Evolutionary conservation across 176 grass and related monocot genomes (phyloP).

Genomic region (Rhynchospora breviuscula): DNA sequence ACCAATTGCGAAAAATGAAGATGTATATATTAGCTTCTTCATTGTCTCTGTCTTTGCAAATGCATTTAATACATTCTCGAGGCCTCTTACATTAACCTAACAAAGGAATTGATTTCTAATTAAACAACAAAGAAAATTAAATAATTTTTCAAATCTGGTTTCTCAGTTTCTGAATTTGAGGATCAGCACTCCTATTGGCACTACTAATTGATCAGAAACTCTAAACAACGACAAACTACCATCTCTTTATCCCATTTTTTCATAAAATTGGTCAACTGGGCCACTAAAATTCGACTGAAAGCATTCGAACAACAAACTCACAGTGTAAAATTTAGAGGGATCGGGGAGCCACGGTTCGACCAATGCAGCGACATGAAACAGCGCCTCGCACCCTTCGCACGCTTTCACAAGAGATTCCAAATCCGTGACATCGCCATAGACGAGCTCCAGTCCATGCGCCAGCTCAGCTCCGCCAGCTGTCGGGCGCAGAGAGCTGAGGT

Average conservation of each 20-base stretch:
- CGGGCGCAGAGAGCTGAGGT: slow-evolving; percentile 36
- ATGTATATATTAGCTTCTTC: slow-evolving; percentile 81
- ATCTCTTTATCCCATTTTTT: not conserved
- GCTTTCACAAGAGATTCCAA: slow-evolving; percentile 54
- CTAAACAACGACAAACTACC: not conserved
- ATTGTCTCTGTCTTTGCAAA: slow-evolving; percentile 50
- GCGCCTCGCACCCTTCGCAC: slow-evolving; percentile 45
- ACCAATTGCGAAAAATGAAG: slow-evolving; percentile 76
- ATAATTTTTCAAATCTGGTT: not conserved
- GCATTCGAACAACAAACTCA: not conserved
- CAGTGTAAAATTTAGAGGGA: slow-evolving; percentile 54
- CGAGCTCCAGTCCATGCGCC: slow-evolving; percentile 32
- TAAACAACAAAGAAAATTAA: not conserved
- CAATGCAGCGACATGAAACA: slow-evolving; percentile 70
- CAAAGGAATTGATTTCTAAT: not conserved
- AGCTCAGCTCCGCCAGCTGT: not conserved
- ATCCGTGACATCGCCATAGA: slow-evolving; percentile 78
- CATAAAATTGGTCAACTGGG: not conserved
- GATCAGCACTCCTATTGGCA: no score
- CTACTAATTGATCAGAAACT: no score
- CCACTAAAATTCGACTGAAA: not conserved
- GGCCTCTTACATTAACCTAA: slow-evolving; percentile 84
- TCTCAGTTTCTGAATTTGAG: no score
- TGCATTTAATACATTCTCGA: slow-evolving; percentile 70
- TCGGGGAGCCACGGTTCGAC: slow-evolving; percentile 88